Evolutionary conservation across 768 basidiomycete species (phyloP).

Genomic region (Sutorius australiensis): DNA sequence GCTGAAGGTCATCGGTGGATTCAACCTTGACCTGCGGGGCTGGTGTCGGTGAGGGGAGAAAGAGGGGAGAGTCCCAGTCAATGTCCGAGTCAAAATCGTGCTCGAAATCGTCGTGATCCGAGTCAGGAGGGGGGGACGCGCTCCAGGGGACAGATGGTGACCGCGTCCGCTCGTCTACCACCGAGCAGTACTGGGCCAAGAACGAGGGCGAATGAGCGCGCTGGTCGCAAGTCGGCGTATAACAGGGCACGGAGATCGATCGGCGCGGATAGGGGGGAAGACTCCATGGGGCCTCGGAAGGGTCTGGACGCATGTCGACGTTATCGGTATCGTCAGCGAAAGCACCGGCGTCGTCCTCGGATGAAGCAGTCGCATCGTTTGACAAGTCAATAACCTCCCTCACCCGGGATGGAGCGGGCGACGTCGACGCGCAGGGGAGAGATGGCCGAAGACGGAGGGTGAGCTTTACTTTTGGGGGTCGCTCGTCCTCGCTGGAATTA

Average conservation of each 20-base stretch:
- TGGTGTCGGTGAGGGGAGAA: constrained; percentile 20
- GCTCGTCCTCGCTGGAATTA: constrained; percentile 33
- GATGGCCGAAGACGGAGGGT: constrained; percentile 56
- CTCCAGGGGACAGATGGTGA: constrained; percentile 58
- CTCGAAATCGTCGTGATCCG: constrained; percentile 44
- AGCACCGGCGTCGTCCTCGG: constrained; percentile 34
- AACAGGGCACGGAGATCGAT: constrained; percentile 54
- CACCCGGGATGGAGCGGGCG: constrained; percentile 9
- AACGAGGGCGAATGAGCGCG: constrained; percentile 30
- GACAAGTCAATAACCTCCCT: constrained; percentile 41
- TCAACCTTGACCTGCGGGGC: constrained; percentile 19
- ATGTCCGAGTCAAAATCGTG: constrained; percentile 54
- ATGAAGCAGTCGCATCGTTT: constrained; percentile 33
- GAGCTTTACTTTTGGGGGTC: constrained; percentile 63
- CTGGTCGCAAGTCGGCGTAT: constrained; percentile 44
- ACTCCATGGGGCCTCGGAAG: constrained; percentile 42
- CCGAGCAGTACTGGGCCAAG: constrained; percentile 20
- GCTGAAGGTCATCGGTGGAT: constrained; percentile 25
- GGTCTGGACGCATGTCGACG: constrained; percentile 16
- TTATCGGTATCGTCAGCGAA: constrained; percentile 21
- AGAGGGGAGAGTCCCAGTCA: constrained; percentile 48
- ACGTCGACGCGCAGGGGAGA: constrained; percentile 22
- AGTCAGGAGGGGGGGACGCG: constrained; percentile 71
- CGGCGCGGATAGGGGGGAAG: constrained; percentile 55
- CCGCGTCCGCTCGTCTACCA: constrained; percentile 37